A percentile compares a stretch with the other conserved stretches of the same genome.
Conservation (phyloP, 768 basidiomycete species). For the Hebeloma cylindrosporum region DNA sequence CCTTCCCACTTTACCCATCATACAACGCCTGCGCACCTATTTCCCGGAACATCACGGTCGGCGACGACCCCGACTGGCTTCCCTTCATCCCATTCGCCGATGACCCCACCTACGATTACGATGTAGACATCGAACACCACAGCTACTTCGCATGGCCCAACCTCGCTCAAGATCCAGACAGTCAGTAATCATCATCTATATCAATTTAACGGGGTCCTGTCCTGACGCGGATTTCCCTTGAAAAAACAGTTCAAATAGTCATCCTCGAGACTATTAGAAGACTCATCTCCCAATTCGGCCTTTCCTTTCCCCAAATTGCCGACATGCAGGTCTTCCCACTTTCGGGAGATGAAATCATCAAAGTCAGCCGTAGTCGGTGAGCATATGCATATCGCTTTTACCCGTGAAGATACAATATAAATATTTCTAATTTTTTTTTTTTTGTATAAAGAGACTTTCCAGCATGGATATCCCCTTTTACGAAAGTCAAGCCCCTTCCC, state of each 20-base stretch:
- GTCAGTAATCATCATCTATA: slow-evolving; percentile 25
- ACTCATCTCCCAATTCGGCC: slow-evolving; percentile 35
- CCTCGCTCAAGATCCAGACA: slow-evolving; percentile 31
- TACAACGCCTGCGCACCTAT: slow-evolving; percentile 62
- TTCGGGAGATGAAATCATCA: slow-evolving; percentile 3
- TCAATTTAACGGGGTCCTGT: too few relatives aligned
- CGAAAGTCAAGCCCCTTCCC: background rate
- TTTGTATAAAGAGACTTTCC: slow-evolving; percentile 33
- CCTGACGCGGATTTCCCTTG: background rate
- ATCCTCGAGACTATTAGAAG: slow-evolving; percentile 46
- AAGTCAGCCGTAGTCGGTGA: slow-evolving; percentile 9
- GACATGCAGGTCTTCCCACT: slow-evolving; percentile 45
- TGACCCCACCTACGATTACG: slow-evolving; percentile 50
- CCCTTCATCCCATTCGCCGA: slow-evolving; percentile 65
- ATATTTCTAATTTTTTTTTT: background rate
- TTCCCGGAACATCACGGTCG: slow-evolving; percentile 45
- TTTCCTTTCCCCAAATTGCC: slow-evolving; percentile 49
- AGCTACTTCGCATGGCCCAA: slow-evolving; percentile 51
- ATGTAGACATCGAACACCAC: slow-evolving; percentile 42
- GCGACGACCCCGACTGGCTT: slow-evolving; percentile 59
- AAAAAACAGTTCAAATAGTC: slow-evolving; percentile 46
- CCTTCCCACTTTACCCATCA: slow-evolving; percentile 27
- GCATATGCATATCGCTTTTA: background rate
- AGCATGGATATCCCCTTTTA: slow-evolving; percentile 24
- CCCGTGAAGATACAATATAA: too few relatives aligned